Evolutionary conservation across 805 yeast genomes (phyloP).

Genomic region (Ogataea paradorogensis): DNA sequence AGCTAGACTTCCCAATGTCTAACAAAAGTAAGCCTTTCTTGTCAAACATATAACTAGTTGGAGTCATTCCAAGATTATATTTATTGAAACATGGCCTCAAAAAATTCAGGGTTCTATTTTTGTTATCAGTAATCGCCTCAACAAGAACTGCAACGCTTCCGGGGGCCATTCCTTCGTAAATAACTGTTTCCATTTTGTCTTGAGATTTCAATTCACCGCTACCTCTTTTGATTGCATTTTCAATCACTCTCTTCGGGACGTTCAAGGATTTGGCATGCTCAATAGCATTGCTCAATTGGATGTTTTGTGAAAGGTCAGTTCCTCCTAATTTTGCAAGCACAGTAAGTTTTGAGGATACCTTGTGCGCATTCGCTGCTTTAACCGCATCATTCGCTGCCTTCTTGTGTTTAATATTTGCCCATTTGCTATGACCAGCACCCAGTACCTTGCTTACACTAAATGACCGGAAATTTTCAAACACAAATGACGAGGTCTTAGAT

Average conservation of each 20-base stretch:
- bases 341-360: slow-evolving; percentile 69
- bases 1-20: slow-evolving; percentile 33
- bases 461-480: not conserved
- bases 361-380: slow-evolving; percentile 64
- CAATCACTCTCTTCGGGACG: slow-evolving; percentile 81
- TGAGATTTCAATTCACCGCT: slow-evolving; percentile 56
- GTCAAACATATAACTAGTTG: slow-evolving; percentile 75
- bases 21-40: slow-evolving; percentile 70
- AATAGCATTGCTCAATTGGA: slow-evolving; percentile 63
- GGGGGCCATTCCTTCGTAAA: slow-evolving; percentile 90
- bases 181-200: slow-evolving; percentile 48
- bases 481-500: not conserved
- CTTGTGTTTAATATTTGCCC: slow-evolving; percentile 94
- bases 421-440: slow-evolving; percentile 85
- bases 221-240: slow-evolving; percentile 83
- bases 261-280: slow-evolving; percentile 76
- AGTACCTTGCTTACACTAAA: not conserved
- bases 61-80: slow-evolving; percentile 61
- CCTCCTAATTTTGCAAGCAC: slow-evolving; percentile 75
- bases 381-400: slow-evolving; percentile 90
- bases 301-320: slow-evolving; percentile 58
- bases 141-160: slow-evolving; percentile 85
- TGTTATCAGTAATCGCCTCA: slow-evolving; percentile 87
- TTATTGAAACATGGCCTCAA: slow-evolving; percentile 75
- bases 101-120: slow-evolving; percentile 71